Evolutionary conservation across 2,329 filamentous ascomycete species (phyloP).

Genomic region (Graphium sp.): DNA sequence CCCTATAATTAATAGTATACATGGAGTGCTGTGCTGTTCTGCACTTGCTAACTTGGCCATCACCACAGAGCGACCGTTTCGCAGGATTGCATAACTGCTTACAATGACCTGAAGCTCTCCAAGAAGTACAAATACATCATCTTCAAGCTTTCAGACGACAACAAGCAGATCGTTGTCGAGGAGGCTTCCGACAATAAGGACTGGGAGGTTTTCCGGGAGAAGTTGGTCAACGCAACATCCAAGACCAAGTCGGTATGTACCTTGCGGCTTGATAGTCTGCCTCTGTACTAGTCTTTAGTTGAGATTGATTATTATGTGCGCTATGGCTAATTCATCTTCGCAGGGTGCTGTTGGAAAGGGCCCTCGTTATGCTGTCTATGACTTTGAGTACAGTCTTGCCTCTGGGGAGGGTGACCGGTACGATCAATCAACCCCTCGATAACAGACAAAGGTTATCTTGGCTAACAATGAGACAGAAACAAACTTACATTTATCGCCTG

Average conservation of each 20-base stretch:
- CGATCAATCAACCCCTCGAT: constrained; percentile 8
- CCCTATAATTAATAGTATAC: not conserved
- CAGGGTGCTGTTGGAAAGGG: constrained; percentile 46
- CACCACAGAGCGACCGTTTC: constrained; percentile 48
- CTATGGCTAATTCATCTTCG: not conserved
- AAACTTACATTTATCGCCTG: constrained; percentile 68
- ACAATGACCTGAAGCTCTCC: constrained; percentile 70
- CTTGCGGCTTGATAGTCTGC: not conserved
- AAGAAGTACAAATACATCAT: constrained; percentile 77
- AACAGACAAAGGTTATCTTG: not conserved
- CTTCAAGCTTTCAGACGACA: constrained; percentile 74
- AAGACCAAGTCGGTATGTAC: constrained; percentile 49
- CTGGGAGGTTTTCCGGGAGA: constrained; percentile 59
- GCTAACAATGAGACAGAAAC: constrained; percentile 29
- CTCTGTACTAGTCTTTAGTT: constrained; percentile 3
- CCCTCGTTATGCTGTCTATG: constrained; percentile 71
- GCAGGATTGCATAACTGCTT: constrained; percentile 52
- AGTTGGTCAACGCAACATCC: constrained; percentile 56
- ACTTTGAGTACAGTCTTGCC: constrained; percentile 61
- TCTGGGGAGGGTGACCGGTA: constrained; percentile 59
- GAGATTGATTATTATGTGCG: not conserved
- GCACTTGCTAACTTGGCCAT: not conserved
- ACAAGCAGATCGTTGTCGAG: constrained; percentile 69
- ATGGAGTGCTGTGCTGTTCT: not conserved
- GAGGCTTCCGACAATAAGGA: constrained; percentile 49